Evolutionary conservation across 2,329 filamentous ascomycete species (phyloP), one percentile per base, ranked within the genome.

Genomic region (Pseudohalonectria lignicola): DNA sequence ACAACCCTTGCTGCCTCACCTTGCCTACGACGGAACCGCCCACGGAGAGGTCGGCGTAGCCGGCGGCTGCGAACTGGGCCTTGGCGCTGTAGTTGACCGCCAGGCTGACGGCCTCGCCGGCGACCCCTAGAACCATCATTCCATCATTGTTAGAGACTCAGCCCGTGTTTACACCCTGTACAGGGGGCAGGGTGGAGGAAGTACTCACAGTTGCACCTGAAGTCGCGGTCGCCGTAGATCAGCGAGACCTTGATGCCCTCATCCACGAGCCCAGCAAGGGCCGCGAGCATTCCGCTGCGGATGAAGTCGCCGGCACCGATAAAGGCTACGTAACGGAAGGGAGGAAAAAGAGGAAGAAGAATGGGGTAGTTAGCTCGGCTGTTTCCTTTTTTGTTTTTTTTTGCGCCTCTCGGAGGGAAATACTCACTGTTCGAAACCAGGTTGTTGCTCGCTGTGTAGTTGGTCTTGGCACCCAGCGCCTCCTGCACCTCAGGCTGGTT

Each of bases 1-100:
- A 69, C 47, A 87, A 87, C 9, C 81, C 85, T 48, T 76, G 83
- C 55, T 92, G 83, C 5, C 84, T 72, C 0, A 86, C 83, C 39
- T 75, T 73, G 17, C 85, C 86, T 36, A 75, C 83, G 51, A 77
- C 74, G 5, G 69, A 66, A 18, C 67, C 68, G 51, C 86, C 83
- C 30, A 84, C 76, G 12, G 76, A 62, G 43, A 92, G 76, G 10
- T 80, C 76, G 0, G 76, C 74, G 53, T 92, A 92, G 1, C 83
- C 84, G 1, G 85, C 78, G 0, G 62, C 55, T 1, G 67, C 61
- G 52, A 90, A 92, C 11, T 49, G 49, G 32, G 23, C 61, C 56
- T 7, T 62, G 18, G 67, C 59, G 36, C 66, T 59, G 9, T 67
- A 61, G 29, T 76, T 67, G 1, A 86, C 61, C 4, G 69, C 67